These are phyloP conservation scores for Gloeophyllum trabeum DNA, from an alignment of 768 basidiomycete genomes.

Conservation along the genomic window DNA sequence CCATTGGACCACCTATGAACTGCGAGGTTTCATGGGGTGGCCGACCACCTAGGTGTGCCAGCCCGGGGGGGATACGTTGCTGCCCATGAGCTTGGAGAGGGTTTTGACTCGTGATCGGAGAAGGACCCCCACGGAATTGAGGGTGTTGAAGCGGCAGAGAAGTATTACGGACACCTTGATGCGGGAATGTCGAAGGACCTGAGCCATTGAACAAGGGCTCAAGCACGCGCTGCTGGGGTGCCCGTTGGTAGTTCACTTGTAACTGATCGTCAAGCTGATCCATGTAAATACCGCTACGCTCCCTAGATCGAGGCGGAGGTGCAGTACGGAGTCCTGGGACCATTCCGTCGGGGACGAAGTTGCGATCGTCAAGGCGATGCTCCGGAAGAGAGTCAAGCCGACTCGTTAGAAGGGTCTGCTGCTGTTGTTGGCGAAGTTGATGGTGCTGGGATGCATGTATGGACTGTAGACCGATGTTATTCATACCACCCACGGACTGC, in stretches of 20 bases:
- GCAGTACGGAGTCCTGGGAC: constrained; percentile 72
- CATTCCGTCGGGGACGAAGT: constrained; percentile 76
- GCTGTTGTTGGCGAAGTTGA: constrained; percentile 28
- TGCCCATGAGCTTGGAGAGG: constrained; percentile 30
- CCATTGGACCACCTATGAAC: constrained; percentile 33
- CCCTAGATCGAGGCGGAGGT: constrained; percentile 50
- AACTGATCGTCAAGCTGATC: constrained; percentile 53
- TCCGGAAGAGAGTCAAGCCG: constrained; percentile 65
- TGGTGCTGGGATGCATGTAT: constrained; percentile 20
- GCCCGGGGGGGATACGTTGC: constrained; percentile 66
- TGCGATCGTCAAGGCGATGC: constrained; percentile 62
- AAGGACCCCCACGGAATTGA: constrained; percentile 61
- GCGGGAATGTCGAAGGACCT: constrained; percentile 35
- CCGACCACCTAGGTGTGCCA: constrained; percentile 73
- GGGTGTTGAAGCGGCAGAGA: constrained; percentile 46
- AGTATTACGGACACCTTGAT: constrained; percentile 41
- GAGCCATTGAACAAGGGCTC: constrained; percentile 34
- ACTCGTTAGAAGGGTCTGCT: constrained; percentile 25
- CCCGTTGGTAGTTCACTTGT: constrained; percentile 45
- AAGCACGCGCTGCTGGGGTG: constrained; percentile 31
- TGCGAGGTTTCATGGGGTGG: constrained; percentile 73
- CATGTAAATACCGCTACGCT: constrained; percentile 38
- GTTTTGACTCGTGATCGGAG: constrained; percentile 42
- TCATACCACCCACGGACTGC: neutral
- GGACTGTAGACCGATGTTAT: neutral